phyloP scores from a whole-genome alignment of 163 green algal species.

The Trebouxia gelatinosa region DNA sequence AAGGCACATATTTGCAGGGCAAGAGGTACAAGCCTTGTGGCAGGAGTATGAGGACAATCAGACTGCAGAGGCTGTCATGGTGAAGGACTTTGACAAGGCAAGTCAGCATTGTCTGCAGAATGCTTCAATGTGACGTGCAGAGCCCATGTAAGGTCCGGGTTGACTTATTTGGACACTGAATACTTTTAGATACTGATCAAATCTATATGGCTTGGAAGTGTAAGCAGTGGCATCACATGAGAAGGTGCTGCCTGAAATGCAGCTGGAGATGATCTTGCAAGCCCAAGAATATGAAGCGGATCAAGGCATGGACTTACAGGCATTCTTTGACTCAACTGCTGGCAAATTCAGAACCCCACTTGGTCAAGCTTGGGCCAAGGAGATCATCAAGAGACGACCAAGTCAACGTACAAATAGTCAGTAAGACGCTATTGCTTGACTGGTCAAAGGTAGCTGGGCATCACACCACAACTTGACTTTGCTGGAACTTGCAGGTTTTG shows the following conservation, averaged over 20 bases:
- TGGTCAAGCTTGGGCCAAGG: slow-evolving; percentile 51
- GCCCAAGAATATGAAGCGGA: slow-evolving; percentile 72
- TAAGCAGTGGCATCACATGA: neutral
- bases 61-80: slow-evolving; percentile 72
- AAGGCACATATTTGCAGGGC: slow-evolving; percentile 35
- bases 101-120: too few relatives aligned
- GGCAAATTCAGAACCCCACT: slow-evolving; percentile 72
- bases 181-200: neutral
- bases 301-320: slow-evolving; percentile 69
- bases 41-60: slow-evolving; percentile 82
- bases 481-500: neutral
- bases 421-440: neutral
- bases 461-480: neutral
- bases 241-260: neutral
- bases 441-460: neutral
- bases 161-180: neutral
- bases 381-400: slow-evolving; percentile 44
- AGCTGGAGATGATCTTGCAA: slow-evolving; percentile 94
- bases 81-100: slow-evolving; percentile 95
- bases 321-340: slow-evolving; percentile 86
- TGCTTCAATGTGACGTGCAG: neutral
- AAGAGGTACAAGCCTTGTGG: slow-evolving; percentile 75
- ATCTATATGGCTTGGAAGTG: neutral
- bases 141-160: neutral
- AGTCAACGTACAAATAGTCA: neutral